Evolutionary conservation across 768 basidiomycete species (phyloP).

Genomic region (Lactarius trivialis): DNA sequence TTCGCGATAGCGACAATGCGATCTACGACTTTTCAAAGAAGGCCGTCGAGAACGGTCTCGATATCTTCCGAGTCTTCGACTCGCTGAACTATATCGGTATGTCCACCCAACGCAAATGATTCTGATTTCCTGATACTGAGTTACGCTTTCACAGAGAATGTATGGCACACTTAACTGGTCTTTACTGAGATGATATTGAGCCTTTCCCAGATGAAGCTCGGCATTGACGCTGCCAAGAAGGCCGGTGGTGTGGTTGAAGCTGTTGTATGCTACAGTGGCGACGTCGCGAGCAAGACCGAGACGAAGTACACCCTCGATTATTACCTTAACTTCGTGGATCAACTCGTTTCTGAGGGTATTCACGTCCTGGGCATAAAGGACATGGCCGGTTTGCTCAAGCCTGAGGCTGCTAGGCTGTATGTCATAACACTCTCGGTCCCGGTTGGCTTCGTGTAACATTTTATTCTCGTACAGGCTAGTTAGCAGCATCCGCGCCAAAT

Average conservation of each 20-base stretch:
- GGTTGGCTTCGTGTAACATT: conserved; percentile 2
- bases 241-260: conserved; percentile 98
- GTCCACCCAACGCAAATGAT: conserved; percentile 25
- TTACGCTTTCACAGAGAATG: conserved; percentile 51
- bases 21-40: conserved; percentile 99
- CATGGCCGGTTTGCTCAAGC: conserved; percentile 96
- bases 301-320: conserved; percentile 97
- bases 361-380: conserved; percentile 98
- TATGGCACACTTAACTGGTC: conserved; percentile 31
- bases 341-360: conserved; percentile 91
- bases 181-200: background rate
- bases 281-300: conserved; percentile 90
- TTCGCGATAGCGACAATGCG: conserved; percentile 73
- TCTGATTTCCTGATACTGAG: conserved; percentile 2
- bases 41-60: conserved; percentile 98
- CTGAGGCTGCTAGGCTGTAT: conserved; percentile 85
- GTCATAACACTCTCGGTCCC: conserved; percentile 27
- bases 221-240: conserved; percentile 99
- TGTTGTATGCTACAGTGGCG: conserved; percentile 97
- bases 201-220: conserved; percentile 75
- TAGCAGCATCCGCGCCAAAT: conserved; percentile 89
- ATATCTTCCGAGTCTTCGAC: conserved; percentile 99
- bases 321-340: conserved; percentile 91
- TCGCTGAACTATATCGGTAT: conserved; percentile 96
- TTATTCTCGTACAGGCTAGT: conserved; percentile 54